Base-by-base conservation (phyloP, 2,329 filamentous ascomycete species). In the Cladosporium sp. region DNA sequence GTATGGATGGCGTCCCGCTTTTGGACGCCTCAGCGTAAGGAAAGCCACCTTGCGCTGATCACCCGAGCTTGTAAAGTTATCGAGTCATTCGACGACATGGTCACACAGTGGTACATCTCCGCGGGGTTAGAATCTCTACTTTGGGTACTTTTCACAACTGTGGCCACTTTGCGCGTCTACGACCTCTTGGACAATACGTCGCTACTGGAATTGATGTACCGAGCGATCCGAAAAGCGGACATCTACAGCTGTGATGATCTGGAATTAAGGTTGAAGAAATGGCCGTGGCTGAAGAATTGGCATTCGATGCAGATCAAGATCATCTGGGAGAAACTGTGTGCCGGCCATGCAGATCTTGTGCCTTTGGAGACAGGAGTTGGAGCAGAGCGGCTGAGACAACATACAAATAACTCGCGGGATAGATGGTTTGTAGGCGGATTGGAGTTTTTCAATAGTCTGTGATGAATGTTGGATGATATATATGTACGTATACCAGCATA, bases 1-100 rank as follows among this genome's bases (percentile, higher is more conserved):
- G 61, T 63, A 14, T 63, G 61, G 61, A 63, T 63, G 61, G 61
- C 61, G 21, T 53, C 61, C 16, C 61, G 61, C 31, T 63, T 63
- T 35, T 63, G 50, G 49, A 63, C 61, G 33, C 50, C 61, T 8
- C 61, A 63, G 29, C 49, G 49, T 26, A 31, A 46, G 18, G 61
- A 63, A 56, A 44, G 49, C 18, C 61, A 63, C 18, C 10, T 63
- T 5, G 61, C 49, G 18, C 61, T 63, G 26, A 63, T 63, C 33
- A 56, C 33, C 11, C 21, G 50, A 16, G 61, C 61, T 29, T 56
- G 33, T 26, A 37, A 63, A 46, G 50, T 56, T 14, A 56, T 63
- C 50, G 50, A 40, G 23, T 53, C 49, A 26, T 63, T 63, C 18
- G 61, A 63, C 61, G 61, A 63, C 61, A 63, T 63, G 61, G 28